Evolutionary conservation across 768 basidiomycete genomes (phyloP).

Genomic region (Leccinum arenicola): DNA sequence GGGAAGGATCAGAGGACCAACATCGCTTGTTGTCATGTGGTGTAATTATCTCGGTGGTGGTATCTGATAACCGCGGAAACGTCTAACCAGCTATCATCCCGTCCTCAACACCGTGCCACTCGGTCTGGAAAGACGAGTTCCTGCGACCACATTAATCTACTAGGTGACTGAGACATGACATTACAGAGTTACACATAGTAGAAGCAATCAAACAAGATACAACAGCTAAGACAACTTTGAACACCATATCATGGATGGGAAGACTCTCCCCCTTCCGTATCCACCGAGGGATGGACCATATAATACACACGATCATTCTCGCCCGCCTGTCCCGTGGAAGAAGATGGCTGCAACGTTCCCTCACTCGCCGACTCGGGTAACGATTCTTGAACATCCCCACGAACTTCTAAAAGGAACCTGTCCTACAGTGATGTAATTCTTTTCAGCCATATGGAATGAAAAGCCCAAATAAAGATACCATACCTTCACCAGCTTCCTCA

Average conservation of each 20-base stretch:
- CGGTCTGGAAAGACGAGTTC: too few relatives aligned
- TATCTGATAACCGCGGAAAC: too few relatives aligned
- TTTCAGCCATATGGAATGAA: constrained; percentile 3
- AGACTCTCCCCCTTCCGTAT: constrained; percentile 53
- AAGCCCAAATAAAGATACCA: neutral
- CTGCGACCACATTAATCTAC: too few relatives aligned
- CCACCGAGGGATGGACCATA: constrained; percentile 88
- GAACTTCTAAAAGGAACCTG: constrained; percentile 79
- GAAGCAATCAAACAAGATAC: constrained; percentile 9
- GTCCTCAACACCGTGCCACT: too few relatives aligned
- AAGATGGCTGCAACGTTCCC: constrained; percentile 45
- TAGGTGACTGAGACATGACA: too few relatives aligned
- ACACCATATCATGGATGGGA: constrained; percentile 27
- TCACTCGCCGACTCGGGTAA: constrained; percentile 62
- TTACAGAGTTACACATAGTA: neutral
- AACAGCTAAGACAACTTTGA: constrained; percentile 11
- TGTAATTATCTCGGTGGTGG: too few relatives aligned
- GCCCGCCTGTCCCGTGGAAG: constrained; percentile 48
- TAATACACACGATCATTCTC: constrained; percentile 74
- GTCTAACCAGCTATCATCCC: too few relatives aligned
- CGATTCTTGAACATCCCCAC: constrained; percentile 80
- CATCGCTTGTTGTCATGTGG: constrained; percentile 29
- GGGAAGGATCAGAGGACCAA: constrained; percentile 50
- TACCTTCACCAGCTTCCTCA: constrained; percentile 90
- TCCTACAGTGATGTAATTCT: constrained; percentile 47